Evolutionary conservation across 352 stramenopile species (phyloP).

Genomic region (Phytophthora pisi): DNA sequence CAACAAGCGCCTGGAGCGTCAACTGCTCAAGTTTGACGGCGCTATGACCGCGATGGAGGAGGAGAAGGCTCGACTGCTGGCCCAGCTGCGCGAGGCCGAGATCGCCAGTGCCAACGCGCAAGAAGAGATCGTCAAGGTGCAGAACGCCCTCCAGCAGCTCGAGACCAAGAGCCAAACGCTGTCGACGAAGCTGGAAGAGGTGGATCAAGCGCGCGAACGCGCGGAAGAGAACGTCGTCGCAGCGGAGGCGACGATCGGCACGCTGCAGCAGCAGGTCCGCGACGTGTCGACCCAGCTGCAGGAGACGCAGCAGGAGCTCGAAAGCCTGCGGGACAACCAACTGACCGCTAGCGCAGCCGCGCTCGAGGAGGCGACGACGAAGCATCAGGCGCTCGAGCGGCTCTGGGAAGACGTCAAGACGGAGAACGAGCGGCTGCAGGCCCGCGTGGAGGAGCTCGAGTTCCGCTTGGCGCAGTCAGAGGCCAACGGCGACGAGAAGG

Average conservation of each 20-base stretch:
- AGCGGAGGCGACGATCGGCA: constrained; percentile 43
- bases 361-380: constrained; percentile 51
- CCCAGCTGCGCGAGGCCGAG: constrained; percentile 51
- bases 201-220: constrained; percentile 34
- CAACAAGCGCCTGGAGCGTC: constrained; percentile 47
- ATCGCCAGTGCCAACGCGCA: constrained; percentile 42
- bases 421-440: constrained; percentile 65
- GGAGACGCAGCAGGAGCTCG: constrained; percentile 54
- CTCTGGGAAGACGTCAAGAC: constrained; percentile 53
- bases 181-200: constrained; percentile 31
- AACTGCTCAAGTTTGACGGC: constrained; percentile 51
- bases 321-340: constrained; percentile 49
- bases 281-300: constrained; percentile 63
- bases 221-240: constrained; percentile 33
- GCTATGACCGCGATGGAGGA: constrained; percentile 58
- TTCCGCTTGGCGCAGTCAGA: constrained; percentile 46
- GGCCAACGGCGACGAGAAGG: constrained; percentile 42
- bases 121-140: constrained; percentile 38
- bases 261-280: constrained; percentile 63
- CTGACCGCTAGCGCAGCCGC: constrained; percentile 50
- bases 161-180: constrained; percentile 38
- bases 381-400: constrained; percentile 65
- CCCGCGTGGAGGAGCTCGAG: constrained; percentile 67
- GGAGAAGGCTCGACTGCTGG: constrained; percentile 49
- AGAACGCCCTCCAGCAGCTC: constrained; percentile 41